Percentiles rank a stretch among this genome's conserved stretches.
Conservation (phyloP, 225 moss, liverwort and hornwort genomes). For the Bryum argenteum region DNA sequence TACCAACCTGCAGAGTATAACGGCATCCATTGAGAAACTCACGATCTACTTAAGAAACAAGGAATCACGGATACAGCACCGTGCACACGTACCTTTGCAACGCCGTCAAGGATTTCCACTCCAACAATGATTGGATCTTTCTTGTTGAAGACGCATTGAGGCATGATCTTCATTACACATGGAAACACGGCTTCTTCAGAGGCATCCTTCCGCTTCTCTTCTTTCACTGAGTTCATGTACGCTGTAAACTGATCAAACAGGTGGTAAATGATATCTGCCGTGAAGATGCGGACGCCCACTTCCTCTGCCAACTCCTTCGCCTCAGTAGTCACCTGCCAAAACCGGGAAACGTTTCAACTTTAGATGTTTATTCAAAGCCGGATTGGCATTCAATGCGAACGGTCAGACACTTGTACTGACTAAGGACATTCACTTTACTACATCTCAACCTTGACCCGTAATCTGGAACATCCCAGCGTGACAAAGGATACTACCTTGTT, state of each 20-base stretch:
- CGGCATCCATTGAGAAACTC: slow-evolving; percentile 19
- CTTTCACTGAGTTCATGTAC: slow-evolving; percentile 80
- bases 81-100: slow-evolving; percentile 71
- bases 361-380: neutral
- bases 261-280: slow-evolving; percentile 98
- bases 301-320: slow-evolving; percentile 97
- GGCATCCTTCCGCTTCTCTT: slow-evolving; percentile 96
- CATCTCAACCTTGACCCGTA: neutral
- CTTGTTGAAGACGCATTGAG: slow-evolving; percentile 98
- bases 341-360: slow-evolving; percentile 1
- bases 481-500: slow-evolving; percentile 15
- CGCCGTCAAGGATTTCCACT: slow-evolving; percentile 87
- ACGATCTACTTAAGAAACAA: neutral
- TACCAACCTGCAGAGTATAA: slow-evolving; percentile 71
- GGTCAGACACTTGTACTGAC: slow-evolving; percentile 1
- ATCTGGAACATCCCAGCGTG: slow-evolving; percentile 13
- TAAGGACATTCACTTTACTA: neutral
- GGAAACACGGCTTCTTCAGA: slow-evolving; percentile 98
- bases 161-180: slow-evolving; percentile 88
- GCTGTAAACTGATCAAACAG: slow-evolving; percentile 97
- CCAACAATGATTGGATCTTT: slow-evolving; percentile 98
- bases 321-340: slow-evolving; percentile 77
- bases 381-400: neutral
- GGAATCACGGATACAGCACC: slow-evolving; percentile 3
- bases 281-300: slow-evolving; percentile 95